phyloP scores from a whole-genome alignment of 129 eudicot species.

The Artemisia annua region DNA sequence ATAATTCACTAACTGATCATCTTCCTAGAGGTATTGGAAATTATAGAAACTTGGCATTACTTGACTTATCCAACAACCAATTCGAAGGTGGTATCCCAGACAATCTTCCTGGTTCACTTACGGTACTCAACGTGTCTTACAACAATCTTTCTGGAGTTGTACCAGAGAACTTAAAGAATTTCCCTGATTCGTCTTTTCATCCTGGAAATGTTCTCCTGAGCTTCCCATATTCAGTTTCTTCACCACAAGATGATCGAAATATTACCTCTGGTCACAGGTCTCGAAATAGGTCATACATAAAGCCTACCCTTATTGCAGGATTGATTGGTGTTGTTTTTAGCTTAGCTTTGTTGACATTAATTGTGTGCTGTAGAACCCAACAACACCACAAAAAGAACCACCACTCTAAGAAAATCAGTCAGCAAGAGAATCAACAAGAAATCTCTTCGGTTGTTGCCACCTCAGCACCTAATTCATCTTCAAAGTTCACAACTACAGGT shows the following conservation, averaged over 20 bases:
- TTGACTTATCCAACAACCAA: conserved; percentile 60
- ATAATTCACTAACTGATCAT: conserved; percentile 55
- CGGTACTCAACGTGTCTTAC: conserved; percentile 56
- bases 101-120: conserved; percentile 56
- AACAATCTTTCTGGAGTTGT: conserved; percentile 77
- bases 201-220: conserved; percentile 66
- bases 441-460: conserved; percentile 35
- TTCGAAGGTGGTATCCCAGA: conserved; percentile 68
- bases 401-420: conserved; percentile 24
- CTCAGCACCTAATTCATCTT: conserved; percentile 31
- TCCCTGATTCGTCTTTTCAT: conserved; percentile 74
- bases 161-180: conserved; percentile 61
- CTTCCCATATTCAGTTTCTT: conserved; percentile 41
- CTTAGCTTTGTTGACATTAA: conserved; percentile 41
- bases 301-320: conserved; percentile 59
- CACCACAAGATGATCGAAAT: conserved; percentile 35
- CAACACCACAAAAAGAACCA: conserved; percentile 14
- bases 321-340: conserved; percentile 44
- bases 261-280: conserved; percentile 33
- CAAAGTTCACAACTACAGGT: conserved; percentile 1
- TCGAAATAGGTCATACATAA: conserved; percentile 36
- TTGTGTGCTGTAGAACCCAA: conserved; percentile 50
- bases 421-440: conserved; percentile 35
- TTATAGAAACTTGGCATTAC: conserved; percentile 44
- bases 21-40: conserved; percentile 53